Conservation (phyloP, 106 monocot genomes). For the Agapanthus africanus region DNA sequence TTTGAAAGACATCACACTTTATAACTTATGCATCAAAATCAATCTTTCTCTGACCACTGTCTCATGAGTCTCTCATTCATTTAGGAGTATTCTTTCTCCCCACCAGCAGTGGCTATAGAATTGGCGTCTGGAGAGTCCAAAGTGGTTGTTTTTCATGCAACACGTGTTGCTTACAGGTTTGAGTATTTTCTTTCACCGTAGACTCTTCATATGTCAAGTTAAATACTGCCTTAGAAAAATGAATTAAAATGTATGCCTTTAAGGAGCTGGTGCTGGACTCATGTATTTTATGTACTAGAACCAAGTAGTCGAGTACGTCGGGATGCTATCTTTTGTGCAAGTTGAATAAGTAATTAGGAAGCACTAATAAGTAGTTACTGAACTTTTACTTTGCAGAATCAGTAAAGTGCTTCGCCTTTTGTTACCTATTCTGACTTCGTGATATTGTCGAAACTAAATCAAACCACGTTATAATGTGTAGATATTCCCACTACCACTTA, state of each 20-base stretch:
- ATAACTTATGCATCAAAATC: not conserved
- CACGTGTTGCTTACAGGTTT: slow-evolving; percentile 97
- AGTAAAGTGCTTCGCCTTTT: not conserved
- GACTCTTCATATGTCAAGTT: not conserved
- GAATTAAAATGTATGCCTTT: not conserved
- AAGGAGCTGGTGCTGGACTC: not conserved
- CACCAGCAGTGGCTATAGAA: slow-evolving; percentile 64
- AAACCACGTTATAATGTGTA: not conserved
- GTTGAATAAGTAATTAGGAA: too few species aligned
- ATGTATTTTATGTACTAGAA: too few species aligned
- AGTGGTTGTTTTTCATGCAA: slow-evolving; percentile 60
- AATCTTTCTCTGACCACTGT: not conserved
- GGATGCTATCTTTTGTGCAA: too few species aligned
- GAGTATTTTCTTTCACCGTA: not conserved
- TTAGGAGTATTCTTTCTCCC: slow-evolving; percentile 87
- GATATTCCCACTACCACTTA: not conserved
- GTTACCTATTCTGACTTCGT: not conserved
- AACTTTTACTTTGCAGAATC: too few species aligned
- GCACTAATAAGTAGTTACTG: too few species aligned
- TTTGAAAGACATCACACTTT: not conserved
- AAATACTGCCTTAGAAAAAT: not conserved
- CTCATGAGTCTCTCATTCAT: slow-evolving; percentile 5
- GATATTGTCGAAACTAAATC: not conserved
- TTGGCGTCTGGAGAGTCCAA: slow-evolving; percentile 81
- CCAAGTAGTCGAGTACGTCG: too few species aligned